Evolutionary conservation across 163 green algal species (phyloP).

Genomic region (Prototheca cutis): DNA sequence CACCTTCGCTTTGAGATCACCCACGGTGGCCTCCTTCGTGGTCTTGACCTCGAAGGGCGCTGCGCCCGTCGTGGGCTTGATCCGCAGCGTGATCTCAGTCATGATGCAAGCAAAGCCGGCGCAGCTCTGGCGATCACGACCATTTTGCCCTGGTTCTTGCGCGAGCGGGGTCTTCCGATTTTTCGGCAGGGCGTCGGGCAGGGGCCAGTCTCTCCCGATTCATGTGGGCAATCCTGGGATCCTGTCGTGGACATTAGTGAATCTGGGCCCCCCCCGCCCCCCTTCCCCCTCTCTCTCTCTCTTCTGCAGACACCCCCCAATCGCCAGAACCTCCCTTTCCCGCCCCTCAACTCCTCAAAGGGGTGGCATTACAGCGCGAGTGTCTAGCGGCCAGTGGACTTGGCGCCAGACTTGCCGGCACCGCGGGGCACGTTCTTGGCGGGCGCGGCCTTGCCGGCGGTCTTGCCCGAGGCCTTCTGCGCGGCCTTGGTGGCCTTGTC

Average conservation of each 20-base stretch:
- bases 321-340: background rate
- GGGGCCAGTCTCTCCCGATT: too few species aligned
- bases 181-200: background rate
- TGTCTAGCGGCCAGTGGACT: conserved; percentile 25
- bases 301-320: background rate
- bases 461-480: conserved; percentile 22
- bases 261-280: background rate
- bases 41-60: conserved; percentile 17
- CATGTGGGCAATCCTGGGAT: background rate
- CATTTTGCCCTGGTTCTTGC: too few species aligned
- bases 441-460: conserved; percentile 26
- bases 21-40: conserved; percentile 27
- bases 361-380: background rate
- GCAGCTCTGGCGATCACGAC: background rate
- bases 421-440: conserved; percentile 30
- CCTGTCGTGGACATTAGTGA: background rate
- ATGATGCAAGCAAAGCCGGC: conserved; percentile 1
- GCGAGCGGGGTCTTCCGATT: background rate
- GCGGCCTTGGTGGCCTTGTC: conserved; percentile 42
- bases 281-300: background rate
- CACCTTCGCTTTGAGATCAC: conserved; percentile 54
- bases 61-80: conserved; percentile 40
- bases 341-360: too few species aligned
- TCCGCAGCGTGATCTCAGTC: conserved; percentile 24
- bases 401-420: conserved; percentile 20